These are phyloP conservation scores for Leccinum fibrillosum DNA, from an alignment of 768 basidiomycete genomes.

Conservation along the genomic window DNA sequence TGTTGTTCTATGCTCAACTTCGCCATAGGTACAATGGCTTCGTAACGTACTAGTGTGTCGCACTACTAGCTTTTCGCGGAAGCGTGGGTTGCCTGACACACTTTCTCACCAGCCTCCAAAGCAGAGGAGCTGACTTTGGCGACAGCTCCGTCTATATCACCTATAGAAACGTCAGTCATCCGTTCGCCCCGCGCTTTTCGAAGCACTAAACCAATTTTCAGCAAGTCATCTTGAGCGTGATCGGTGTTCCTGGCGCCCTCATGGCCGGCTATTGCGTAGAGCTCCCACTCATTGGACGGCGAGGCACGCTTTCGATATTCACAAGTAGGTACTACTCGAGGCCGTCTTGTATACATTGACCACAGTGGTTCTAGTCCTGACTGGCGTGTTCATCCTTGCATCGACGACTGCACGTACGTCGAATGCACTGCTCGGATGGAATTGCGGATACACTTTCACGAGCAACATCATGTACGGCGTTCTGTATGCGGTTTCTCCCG, in stretches of 20 bases:
- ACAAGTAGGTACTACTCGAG: slow-evolving; percentile 34
- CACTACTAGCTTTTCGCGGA: neutral
- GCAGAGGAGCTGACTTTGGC: slow-evolving; percentile 66
- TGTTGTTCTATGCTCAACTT: neutral
- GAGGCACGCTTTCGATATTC: slow-evolving; percentile 50
- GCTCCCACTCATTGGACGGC: slow-evolving; percentile 46
- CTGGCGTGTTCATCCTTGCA: slow-evolving; percentile 56
- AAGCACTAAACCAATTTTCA: slow-evolving; percentile 18
- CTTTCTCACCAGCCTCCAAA: slow-evolving; percentile 46
- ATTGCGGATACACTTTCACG: slow-evolving; percentile 56
- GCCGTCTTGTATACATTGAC: neutral
- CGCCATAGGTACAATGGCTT: slow-evolving; percentile 45
- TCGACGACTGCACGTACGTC: slow-evolving; percentile 54
- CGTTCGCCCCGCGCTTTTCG: neutral
- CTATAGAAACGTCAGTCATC: slow-evolving; percentile 59
- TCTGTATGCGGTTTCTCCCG: slow-evolving; percentile 41
- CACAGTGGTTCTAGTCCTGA: slow-evolving; percentile 33
- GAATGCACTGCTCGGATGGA: slow-evolving; percentile 52
- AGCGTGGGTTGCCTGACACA: neutral
- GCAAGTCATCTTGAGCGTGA: slow-evolving; percentile 56
- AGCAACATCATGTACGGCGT: slow-evolving; percentile 58
- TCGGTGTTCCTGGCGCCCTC: slow-evolving; percentile 55
- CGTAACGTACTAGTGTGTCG: slow-evolving; percentile 47
- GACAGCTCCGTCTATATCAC: slow-evolving; percentile 68
- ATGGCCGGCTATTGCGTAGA: slow-evolving; percentile 55